phyloP scores from a whole-genome alignment of 1,139 yeast genomes.

The Yamadazyma triangularis region DNA sequence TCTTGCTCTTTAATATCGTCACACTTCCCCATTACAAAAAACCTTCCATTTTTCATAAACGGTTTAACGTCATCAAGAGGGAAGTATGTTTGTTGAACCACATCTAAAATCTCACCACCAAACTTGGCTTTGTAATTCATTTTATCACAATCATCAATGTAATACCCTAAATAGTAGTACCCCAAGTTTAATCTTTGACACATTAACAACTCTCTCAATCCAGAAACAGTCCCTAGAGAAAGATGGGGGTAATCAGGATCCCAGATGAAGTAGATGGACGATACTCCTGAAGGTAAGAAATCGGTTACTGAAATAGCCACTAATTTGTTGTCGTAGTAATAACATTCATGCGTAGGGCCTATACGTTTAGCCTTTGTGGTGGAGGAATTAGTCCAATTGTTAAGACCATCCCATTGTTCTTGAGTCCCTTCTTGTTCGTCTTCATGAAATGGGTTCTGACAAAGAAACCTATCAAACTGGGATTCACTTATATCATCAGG shows the following conservation, averaged over 20 bases:
- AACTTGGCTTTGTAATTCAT: conserved; percentile 80
- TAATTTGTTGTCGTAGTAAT: conserved; percentile 57
- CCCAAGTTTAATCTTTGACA: conserved; percentile 35
- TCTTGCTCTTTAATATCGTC: conserved; percentile 4
- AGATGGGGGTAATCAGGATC: conserved; percentile 73
- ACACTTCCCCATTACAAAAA: conserved; percentile 32
- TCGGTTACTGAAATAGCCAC: conserved; percentile 80
- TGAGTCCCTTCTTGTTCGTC: conserved; percentile 21
- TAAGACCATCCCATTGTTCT: conserved; percentile 26
- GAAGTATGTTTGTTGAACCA: conserved; percentile 41
- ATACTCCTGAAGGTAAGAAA: conserved; percentile 68
- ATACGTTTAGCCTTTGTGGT: conserved; percentile 15
- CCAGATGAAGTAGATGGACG: conserved; percentile 87
- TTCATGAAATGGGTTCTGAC: conserved; percentile 56
- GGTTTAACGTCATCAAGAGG: conserved; percentile 33
- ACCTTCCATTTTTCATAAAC: conserved; percentile 32
- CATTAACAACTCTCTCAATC: conserved; percentile 64
- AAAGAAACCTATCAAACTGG: conserved; percentile 62
- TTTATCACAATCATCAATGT: conserved; percentile 72
- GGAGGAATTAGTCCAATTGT: conserved; percentile 22
- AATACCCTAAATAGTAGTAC: conserved; percentile 72
- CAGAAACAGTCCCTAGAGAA: conserved; percentile 77
- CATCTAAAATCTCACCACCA: conserved; percentile 68
- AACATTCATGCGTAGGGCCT: conserved; percentile 72
- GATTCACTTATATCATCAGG: conserved; percentile 38